Percentiles rank a stretch among this genome's conserved stretches.
These are phyloP conservation scores for Cytospora chrysosperma DNA, from an alignment of 2,329 filamentous ascomycete genomes.

Conservation along the genomic window DNA sequence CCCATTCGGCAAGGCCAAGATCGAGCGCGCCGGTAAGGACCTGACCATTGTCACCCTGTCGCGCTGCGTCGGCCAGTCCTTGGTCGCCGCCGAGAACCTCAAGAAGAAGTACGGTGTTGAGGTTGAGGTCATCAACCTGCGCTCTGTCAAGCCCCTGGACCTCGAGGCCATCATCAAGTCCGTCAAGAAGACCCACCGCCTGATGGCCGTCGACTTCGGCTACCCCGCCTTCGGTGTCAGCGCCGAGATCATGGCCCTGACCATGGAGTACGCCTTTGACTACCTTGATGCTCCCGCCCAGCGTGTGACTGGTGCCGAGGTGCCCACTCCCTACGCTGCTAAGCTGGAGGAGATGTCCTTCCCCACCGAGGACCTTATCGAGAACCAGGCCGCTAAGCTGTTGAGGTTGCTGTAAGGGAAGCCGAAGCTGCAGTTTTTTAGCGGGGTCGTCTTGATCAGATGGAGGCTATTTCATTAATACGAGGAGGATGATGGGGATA, in stretches of 20 bases:
- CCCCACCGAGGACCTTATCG: slow-evolving; percentile 85
- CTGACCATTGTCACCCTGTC: slow-evolving; percentile 93
- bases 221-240: slow-evolving; percentile 94
- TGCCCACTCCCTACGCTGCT: slow-evolving; percentile 92
- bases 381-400: slow-evolving; percentile 85
- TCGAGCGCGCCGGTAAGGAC: slow-evolving; percentile 94
- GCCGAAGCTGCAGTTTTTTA: background rate
- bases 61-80: slow-evolving; percentile 89
- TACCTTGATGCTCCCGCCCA: slow-evolving; percentile 93
- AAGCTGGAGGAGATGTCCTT: slow-evolving; percentile 94
- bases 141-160: slow-evolving; percentile 94
- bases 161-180: slow-evolving; percentile 94
- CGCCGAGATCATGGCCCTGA: slow-evolving; percentile 87
- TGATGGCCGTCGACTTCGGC: slow-evolving; percentile 90
- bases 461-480: background rate
- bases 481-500: background rate
- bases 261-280: slow-evolving; percentile 98
- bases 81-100: slow-evolving; percentile 83
- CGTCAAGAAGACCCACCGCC: slow-evolving; percentile 95
- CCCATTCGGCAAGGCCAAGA: slow-evolving; percentile 98
- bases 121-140: slow-evolving; percentile 95
- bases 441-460: background rate
- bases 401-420: slow-evolving; percentile 57
- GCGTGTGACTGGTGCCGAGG: slow-evolving; percentile 93
- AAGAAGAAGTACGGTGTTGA: slow-evolving; percentile 97